phyloP scores from a whole-genome alignment of 192 early-diverging fungal genomes.

The Geranomyces michiganensis region DNA sequence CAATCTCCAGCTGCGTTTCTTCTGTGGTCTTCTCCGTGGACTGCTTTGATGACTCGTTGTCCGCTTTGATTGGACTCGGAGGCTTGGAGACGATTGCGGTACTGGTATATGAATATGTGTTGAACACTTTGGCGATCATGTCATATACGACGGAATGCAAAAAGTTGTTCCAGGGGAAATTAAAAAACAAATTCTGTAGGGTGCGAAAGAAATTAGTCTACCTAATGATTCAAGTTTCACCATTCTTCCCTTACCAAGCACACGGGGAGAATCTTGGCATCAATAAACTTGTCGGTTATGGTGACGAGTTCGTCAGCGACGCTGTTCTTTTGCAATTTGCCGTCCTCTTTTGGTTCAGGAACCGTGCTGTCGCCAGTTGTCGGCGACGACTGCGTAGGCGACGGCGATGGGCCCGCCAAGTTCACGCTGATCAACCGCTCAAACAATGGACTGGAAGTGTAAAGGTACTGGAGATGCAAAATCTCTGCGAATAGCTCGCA shows the following conservation, averaged over 20 bases:
- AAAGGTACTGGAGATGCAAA: slow-evolving; percentile 78
- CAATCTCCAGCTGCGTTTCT: slow-evolving; percentile 5
- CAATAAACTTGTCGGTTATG: slow-evolving; percentile 54
- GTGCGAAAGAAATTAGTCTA: too few relatives aligned
- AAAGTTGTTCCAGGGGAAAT: slow-evolving; percentile 98
- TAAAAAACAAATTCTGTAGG: slow-evolving; percentile 81
- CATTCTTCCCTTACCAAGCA: slow-evolving; percentile 48
- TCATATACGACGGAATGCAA: slow-evolving; percentile 98
- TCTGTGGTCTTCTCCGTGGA: background rate
- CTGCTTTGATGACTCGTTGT: slow-evolving; percentile 1
- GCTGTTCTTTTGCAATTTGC: slow-evolving; percentile 9
- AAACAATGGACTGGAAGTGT: slow-evolving; percentile 60
- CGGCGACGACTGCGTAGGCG: background rate
- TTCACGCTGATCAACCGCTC: slow-evolving; percentile 44
- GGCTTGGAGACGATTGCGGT: slow-evolving; percentile 36
- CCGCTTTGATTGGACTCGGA: slow-evolving; percentile 10
- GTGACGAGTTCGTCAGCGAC: slow-evolving; percentile 59
- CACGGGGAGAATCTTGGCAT: slow-evolving; percentile 52
- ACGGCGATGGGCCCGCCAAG: background rate
- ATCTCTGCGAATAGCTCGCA: slow-evolving; percentile 99
- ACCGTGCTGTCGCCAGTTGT: background rate
- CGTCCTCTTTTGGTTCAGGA: slow-evolving; percentile 19
- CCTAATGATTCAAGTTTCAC: too few relatives aligned
- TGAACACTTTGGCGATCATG: slow-evolving; percentile 97
- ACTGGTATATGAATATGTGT: slow-evolving; percentile 75